These are phyloP conservation scores for Diaporthe citriasiana DNA, from an alignment of 2,329 filamentous ascomycete species.

Conservation along the genomic window DNA sequence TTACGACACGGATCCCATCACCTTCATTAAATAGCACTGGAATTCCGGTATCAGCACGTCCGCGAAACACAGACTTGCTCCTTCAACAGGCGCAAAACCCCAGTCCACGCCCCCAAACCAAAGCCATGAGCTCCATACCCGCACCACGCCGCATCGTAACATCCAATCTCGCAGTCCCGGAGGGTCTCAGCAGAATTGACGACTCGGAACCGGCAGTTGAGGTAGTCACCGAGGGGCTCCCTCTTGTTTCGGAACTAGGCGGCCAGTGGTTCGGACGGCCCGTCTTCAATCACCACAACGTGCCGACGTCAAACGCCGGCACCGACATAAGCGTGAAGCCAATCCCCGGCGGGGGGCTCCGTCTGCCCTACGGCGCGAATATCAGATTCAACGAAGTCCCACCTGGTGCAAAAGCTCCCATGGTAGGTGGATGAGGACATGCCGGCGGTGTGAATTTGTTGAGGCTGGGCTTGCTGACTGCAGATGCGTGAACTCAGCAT, in stretches of 20 bases:
- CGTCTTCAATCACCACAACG: neutral
- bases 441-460: neutral
- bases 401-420: neutral
- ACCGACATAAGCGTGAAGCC: neutral
- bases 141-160: constrained; percentile 13
- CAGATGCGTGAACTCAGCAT: neutral
- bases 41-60: neutral
- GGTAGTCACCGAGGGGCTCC: neutral
- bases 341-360: neutral
- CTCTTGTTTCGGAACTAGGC: constrained; percentile 1
- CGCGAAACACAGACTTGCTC: neutral
- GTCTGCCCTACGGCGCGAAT: neutral
- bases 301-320: constrained; percentile 2
- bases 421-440: neutral
- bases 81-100: neutral
- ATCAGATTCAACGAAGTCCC: constrained; percentile 8
- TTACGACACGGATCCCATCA: neutral
- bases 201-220: neutral
- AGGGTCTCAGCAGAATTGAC: neutral
- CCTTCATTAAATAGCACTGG: neutral
- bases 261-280: neutral
- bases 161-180: neutral
- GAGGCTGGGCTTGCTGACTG: neutral
- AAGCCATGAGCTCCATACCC: neutral
- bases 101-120: neutral